These are phyloP conservation scores for Blepharisma japonicum DNA, from an alignment of 73 alveolate species.

Conservation along the genomic window DNA sequence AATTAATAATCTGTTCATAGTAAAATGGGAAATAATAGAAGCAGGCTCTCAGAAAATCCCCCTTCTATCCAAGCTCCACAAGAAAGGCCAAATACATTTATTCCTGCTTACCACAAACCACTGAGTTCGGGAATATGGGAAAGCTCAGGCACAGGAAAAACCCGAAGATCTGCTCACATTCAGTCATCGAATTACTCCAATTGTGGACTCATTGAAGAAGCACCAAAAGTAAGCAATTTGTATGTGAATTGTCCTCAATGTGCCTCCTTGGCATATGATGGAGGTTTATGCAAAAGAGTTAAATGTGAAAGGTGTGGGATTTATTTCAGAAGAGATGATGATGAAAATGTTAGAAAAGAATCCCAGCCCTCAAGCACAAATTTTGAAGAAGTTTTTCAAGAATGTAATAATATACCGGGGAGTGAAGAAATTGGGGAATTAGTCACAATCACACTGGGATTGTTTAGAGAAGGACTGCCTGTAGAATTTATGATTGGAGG, in stretches of 20 bases:
- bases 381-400: slow-evolving; percentile 13
- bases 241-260: no score
- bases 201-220: no score
- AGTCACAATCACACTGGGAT: not conserved
- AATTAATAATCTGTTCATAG: not conserved
- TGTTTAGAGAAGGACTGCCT: not conserved
- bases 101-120: not conserved
- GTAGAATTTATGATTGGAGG: not conserved
- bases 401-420: slow-evolving; percentile 14
- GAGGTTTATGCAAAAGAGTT: no score
- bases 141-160: not conserved
- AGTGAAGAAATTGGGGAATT: not conserved
- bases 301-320: no score
- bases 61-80: no score
- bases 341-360: not conserved
- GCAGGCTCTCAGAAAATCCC: no score
- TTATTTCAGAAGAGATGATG: no score
- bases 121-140: slow-evolving; percentile 10
- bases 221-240: no score
- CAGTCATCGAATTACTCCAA: not conserved
- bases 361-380: not conserved
- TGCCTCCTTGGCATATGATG: no score
- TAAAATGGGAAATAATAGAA: not conserved
- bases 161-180: not conserved
- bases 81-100: not conserved